Evolutionary conservation across 2,329 filamentous ascomycete genomes (phyloP), one percentile per base, ranked within the genome.

Genomic region (Aureobasidium sp.): DNA sequence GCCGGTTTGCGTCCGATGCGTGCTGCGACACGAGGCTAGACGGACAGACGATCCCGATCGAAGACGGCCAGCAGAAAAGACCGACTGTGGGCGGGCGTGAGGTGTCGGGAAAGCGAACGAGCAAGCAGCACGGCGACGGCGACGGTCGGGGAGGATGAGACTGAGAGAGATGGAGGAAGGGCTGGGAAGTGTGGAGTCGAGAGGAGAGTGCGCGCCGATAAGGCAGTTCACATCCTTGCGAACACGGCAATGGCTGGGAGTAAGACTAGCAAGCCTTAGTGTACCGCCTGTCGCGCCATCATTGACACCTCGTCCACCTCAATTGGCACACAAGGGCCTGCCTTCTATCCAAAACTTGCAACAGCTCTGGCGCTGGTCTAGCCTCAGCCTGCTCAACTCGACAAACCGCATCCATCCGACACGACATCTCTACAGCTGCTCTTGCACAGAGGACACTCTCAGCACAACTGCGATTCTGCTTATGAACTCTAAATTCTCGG

Each of bases 161-260:
- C 22, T 49, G 44, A 39, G 53, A 37, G 52, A 60, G 57, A 49
- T 60, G 36, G 45, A 60, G 36, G 44, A 45, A 51, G 31, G 56
- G 57, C 57, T 60, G 57, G 57, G 45, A 60, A 60, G 44, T 60
- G 57, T 51, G 57, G 57, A 45, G 57, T 47, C 42, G 29, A 45
- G 52, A 55, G 41, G 55, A 39, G 31, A 59, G 42, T 31, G 42
- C 55, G 42, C 55, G 14, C 41, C 45, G 45, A 51, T 60, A 49
- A 60, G 57, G 56, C 57, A 55, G n/a, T 42, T 55, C 44, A 34
- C 57, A 60, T 41, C 34, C 45, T 60, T 44, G 57, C 41, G 57
- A 42, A 51, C 42, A 58, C 55, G 55, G 55, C 55, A 58, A 58
- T 47, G 55, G 55, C 55, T 58, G 41, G 29, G 31, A 47, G 37